Evolutionary conservation across 345 rosid genomes (phyloP).

Genomic region (Streptanthus diversifolius): DNA sequence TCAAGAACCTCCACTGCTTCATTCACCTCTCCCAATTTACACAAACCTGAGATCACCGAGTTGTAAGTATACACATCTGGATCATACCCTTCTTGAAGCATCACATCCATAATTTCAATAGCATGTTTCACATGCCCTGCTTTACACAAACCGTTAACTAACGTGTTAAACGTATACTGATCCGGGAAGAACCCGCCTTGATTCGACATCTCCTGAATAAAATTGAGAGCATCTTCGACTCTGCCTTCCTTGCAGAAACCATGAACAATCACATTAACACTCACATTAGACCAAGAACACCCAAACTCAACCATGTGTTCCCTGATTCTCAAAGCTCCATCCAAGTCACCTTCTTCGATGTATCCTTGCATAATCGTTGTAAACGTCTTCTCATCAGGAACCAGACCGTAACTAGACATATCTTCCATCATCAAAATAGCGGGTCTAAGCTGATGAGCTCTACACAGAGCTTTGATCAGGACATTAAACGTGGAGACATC

Average conservation of each 20-base stretch:
- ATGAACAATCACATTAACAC: constrained; percentile 78
- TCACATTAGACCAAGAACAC: constrained; percentile 50
- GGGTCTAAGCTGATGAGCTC: constrained; percentile 80
- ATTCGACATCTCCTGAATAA: constrained; percentile 57
- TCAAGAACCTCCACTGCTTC: constrained; percentile 74
- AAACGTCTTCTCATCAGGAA: constrained; percentile 80
- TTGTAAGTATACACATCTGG: constrained; percentile 79
- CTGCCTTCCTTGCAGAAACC: constrained; percentile 81
- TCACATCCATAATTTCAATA: constrained; percentile 74
- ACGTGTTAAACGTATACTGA: constrained; percentile 70
- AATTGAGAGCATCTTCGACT: constrained; percentile 64
- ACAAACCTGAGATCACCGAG: constrained; percentile 77
- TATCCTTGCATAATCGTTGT: constrained; percentile 86
- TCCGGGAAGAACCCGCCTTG: constrained; percentile 69
- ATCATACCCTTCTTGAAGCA: constrained; percentile 85
- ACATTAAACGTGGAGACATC: constrained; percentile 83
- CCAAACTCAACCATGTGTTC: constrained; percentile 60
- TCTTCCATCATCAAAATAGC: constrained; percentile 88
- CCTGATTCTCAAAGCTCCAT: constrained; percentile 67
- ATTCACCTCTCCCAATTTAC: constrained; percentile 70
- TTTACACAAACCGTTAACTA: constrained; percentile 82
- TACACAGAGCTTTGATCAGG: constrained; percentile 80
- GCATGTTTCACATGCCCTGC: constrained; percentile 77
- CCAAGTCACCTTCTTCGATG: constrained; percentile 74
- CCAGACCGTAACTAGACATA: constrained; percentile 60